Base-by-base conservation (phyloP, 2,329 filamentous ascomycete genomes). In the Penicillium sp. region DNA sequence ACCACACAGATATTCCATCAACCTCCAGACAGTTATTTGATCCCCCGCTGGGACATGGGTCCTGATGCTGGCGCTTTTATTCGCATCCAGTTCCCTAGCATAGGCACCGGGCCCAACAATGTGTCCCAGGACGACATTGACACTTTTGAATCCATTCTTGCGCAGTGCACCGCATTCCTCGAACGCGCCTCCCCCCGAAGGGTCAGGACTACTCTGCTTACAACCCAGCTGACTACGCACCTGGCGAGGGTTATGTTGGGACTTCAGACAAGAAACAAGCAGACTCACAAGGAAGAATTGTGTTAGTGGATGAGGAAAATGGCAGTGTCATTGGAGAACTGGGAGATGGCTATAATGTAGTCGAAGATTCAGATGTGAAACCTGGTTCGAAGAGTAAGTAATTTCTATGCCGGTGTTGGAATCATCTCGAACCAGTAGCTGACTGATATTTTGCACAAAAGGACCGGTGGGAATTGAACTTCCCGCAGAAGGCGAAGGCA, bases 1-100 rank as follows among this genome's bases (percentile, higher is more conserved):
- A 97, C 92, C 0, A 97, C 94, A 0, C 93, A 97, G 72, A 94
- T 99, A 71, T 97, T 96, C 76, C 91, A 96, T 73, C 91, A 97
- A 75, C 91, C 92, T 7, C 93, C 93, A 0, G 85, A 82, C 60
- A 96, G 90, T 78, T 97, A 97, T 70, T 80, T 97, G 43, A 96
- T 99, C 58, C 94, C 94, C 14, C 86, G 93, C 61, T 97, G 93
- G 91, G 93, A 97, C 67, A 78, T 97, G 14, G 92, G 91, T 4
- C 90, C 89, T 1, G 89, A 94, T 53, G 88, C 87, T 61, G 92
- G 91, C 56, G 90, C 91, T 16, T 97, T 97, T 70, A 97, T 93
- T 18, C 84, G 91, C 52, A 91, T 99, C 68, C 89, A 97, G 70
- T 97, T 99, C 63, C 92, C 92, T 0, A 71, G 81, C 2, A 78